These are phyloP conservation scores for Macrocybe gigantea DNA, from an alignment of 768 basidiomycete genomes.

Conservation along the genomic window DNA sequence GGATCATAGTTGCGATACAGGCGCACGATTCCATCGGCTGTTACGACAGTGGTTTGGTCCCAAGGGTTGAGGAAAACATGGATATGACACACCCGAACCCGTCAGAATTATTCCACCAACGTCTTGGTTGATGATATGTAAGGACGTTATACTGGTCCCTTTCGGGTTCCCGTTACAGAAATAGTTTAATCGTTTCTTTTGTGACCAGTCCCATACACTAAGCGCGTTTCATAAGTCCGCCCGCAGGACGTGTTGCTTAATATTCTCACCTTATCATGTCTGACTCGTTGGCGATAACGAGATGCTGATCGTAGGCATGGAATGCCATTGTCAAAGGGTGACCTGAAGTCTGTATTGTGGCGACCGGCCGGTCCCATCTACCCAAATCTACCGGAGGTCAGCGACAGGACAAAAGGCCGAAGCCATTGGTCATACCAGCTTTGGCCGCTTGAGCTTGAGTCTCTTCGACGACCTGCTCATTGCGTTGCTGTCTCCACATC, in stretches of 20 bases:
- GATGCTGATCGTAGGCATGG: slow-evolving; percentile 88
- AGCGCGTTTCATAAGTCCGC: slow-evolving; percentile 3
- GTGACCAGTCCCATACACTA: slow-evolving; percentile 95
- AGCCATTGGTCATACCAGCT: slow-evolving; percentile 47
- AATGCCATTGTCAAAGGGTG: slow-evolving; percentile 76
- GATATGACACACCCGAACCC: slow-evolving; percentile 61
- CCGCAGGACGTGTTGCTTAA: neutral
- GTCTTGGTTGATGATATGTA: slow-evolving; percentile 94
- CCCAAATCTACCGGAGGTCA: slow-evolving; percentile 38
- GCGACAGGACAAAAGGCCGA: neutral
- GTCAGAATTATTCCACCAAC: slow-evolving; percentile 86
- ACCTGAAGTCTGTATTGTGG: slow-evolving; percentile 52
- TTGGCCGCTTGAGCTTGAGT: slow-evolving; percentile 64
- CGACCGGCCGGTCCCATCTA: slow-evolving; percentile 70
- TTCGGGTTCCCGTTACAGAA: slow-evolving; percentile 88
- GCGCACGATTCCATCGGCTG: slow-evolving; percentile 90
- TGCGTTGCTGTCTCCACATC: slow-evolving; percentile 88
- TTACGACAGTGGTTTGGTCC: neutral
- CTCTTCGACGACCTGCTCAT: slow-evolving; percentile 71
- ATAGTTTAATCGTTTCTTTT: slow-evolving; percentile 65
- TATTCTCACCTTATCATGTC: slow-evolving; percentile 74
- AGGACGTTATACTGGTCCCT: slow-evolving; percentile 78
- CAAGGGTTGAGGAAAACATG: neutral
- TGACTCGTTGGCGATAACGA: slow-evolving; percentile 79
- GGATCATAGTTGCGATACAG: slow-evolving; percentile 91